Evolutionary conservation across 2,329 filamentous ascomycete species (phyloP), one percentile per base, ranked within the genome.

Genomic region (Colletotrichum sp.): DNA sequence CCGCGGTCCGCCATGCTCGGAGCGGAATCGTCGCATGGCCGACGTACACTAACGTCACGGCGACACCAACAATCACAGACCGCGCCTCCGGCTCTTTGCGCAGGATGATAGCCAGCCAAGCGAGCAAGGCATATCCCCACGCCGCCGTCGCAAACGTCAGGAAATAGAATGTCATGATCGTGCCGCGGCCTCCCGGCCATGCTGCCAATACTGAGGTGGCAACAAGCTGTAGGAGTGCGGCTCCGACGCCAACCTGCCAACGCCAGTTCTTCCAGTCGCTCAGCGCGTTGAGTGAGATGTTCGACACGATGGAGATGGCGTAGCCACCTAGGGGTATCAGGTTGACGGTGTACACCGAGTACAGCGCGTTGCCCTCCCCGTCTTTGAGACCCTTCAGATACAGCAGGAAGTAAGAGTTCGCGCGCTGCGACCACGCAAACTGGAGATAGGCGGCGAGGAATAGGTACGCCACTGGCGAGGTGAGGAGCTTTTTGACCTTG

Each of bases 211-310:
- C 82, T 1, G 80, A 78, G 0, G 84, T 80, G n/a, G 83, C 80
- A 4, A 84, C 67, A 2, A 81, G 79, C 22, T 83, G 80, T 6
- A 79, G 76, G 1, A 80, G 76, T 0, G 81, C 80, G 2, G 80
- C 80, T 16, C 80, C 82, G 9, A 81, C 78, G 30, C 80, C 82
- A 12, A 85, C 79, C 71, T 85, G 84, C 84, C 84, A 85, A 12
- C 84, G 80, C 83, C 84, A 85, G 26, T 81, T 80, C 73, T 84
- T 85, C 81, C 81, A 82, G 63, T 85, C 84, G 0, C 82, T 83
- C 2, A 85, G 34, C 2, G 81, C 81, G 44, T 84, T 26, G 9
- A 81, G 79, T 3, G 72, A 76, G 4, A 77, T 65, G 8, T 81
- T 76, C 12, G 74, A 73, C 26, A 81, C 77, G 34, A 84, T 81